A percentile compares a stretch with the other conserved stretches of the same genome.
phyloP scores from a whole-genome alignment of 2,329 filamentous ascomycete genomes.

The Sordariomycetes sp. region DNA sequence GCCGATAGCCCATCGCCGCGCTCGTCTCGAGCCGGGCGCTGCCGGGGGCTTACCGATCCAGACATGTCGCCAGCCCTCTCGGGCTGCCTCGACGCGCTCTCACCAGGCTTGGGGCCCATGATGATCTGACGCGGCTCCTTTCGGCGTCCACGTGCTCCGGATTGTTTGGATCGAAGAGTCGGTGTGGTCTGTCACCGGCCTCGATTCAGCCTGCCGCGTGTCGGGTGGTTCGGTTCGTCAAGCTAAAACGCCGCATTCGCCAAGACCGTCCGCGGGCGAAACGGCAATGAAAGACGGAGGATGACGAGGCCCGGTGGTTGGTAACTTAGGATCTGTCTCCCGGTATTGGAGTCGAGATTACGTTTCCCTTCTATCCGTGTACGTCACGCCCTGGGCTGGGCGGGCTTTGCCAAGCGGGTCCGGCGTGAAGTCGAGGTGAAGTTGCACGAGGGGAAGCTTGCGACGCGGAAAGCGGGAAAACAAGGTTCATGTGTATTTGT shows the following conservation, averaged over 20 bases:
- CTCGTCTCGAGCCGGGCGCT: background rate
- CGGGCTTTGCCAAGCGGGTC: background rate
- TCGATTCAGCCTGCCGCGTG: background rate
- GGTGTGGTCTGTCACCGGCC: background rate
- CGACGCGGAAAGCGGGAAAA: background rate
- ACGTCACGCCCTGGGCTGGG: background rate
- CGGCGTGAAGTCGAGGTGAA: background rate
- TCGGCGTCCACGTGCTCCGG: background rate
- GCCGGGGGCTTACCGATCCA: background rate
- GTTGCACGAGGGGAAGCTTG: background rate
- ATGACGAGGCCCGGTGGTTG: background rate
- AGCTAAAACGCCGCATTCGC: background rate
- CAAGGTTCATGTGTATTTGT: background rate
- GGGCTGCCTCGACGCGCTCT: background rate
- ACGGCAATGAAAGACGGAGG: background rate
- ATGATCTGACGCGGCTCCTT: background rate
- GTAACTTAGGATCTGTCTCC: background rate
- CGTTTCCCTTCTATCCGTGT: background rate
- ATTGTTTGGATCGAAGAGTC: background rate
- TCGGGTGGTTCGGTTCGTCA: background rate
- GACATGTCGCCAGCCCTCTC: background rate
- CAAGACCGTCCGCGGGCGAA: background rate
- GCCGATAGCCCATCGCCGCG: conserved; percentile 33
- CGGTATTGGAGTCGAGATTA: background rate
- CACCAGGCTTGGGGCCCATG: background rate